Evolutionary conservation across 768 basidiomycete genomes (phyloP).

Genomic region (Trametes maxima): DNA sequence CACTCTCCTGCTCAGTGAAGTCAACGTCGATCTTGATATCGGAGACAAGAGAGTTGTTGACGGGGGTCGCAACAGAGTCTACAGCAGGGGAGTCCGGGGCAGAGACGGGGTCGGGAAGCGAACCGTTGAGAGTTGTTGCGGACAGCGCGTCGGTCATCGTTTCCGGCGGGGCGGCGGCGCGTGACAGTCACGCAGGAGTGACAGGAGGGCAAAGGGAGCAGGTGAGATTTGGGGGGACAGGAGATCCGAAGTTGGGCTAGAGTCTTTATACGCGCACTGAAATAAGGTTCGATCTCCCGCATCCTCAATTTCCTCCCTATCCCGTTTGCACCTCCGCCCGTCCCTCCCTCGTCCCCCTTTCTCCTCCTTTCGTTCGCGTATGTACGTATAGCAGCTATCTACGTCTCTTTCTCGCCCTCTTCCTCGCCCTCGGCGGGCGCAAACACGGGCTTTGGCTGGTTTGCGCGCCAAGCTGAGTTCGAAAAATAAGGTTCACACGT

Average conservation of each 20-base stretch:
- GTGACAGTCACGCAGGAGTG: constrained; percentile 69
- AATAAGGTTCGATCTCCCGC: constrained; percentile 86
- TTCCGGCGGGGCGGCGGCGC: constrained; percentile 39
- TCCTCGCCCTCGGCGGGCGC: constrained; percentile 58
- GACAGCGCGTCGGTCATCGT: constrained; percentile 62
- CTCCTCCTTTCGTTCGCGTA: background rate
- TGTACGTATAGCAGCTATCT: constrained; percentile 30
- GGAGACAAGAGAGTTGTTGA: constrained; percentile 49
- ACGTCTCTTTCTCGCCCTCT: constrained; percentile 55
- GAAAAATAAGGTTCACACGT: constrained; percentile 32
- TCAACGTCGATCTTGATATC: constrained; percentile 68
- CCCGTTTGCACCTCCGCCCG: constrained; percentile 27
- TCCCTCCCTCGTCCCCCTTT: constrained; percentile 25
- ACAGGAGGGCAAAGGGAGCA: constrained; percentile 33
- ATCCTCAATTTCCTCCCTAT: constrained; percentile 41
- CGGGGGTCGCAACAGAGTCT: constrained; percentile 64
- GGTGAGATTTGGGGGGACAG: constrained; percentile 72
- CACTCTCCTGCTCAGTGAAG: constrained; percentile 64
- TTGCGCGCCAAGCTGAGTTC: constrained; percentile 76
- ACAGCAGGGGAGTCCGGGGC: constrained; percentile 39
- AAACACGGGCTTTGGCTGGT: constrained; percentile 88
- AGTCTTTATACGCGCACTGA: constrained; percentile 80
- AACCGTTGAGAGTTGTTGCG: constrained; percentile 27
- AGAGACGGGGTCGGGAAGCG: constrained; percentile 26
- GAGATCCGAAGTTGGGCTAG: constrained; percentile 63